These are phyloP conservation scores for Xylariaceae sp. DNA, from an alignment of 2,329 filamentous ascomycete genomes.

Conservation along the genomic window DNA sequence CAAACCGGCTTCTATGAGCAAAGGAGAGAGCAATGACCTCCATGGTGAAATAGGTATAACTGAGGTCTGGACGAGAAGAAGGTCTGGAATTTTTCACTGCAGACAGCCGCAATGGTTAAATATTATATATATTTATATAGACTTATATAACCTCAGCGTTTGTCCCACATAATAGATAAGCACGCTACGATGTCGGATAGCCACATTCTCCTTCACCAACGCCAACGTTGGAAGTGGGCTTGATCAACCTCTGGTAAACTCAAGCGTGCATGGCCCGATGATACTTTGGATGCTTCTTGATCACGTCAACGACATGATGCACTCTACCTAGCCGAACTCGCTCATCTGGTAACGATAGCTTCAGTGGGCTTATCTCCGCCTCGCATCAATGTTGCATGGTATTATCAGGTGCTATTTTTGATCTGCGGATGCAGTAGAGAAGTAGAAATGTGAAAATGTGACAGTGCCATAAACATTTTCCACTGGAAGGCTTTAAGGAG, in stretches of 20 bases:
- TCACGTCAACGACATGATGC: neutral
- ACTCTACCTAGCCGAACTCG: neutral
- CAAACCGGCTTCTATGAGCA: constrained; percentile 8
- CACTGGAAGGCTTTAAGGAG: too few relatives aligned
- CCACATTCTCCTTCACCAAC: neutral
- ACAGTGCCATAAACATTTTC: neutral
- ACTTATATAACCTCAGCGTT: neutral
- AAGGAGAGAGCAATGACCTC: constrained; percentile 3
- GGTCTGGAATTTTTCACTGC: neutral
- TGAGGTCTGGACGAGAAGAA: neutral
- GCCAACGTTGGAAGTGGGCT: neutral
- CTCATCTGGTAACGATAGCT: neutral
- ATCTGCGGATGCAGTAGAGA: neutral
- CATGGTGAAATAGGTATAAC: constrained; percentile 2
- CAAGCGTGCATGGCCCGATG: neutral
- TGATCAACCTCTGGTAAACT: neutral
- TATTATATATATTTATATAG: neutral
- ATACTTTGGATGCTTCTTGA: neutral
- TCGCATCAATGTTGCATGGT: neutral
- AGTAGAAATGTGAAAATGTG: neutral
- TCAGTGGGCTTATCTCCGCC: neutral
- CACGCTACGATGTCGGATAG: neutral
- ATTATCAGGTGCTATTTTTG: neutral
- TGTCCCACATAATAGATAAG: neutral
- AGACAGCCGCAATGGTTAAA: neutral